These are phyloP conservation scores for Coriolopsis trogii DNA, from an alignment of 1,284 basidiomycete genomes.

Conservation along the genomic window DNA sequence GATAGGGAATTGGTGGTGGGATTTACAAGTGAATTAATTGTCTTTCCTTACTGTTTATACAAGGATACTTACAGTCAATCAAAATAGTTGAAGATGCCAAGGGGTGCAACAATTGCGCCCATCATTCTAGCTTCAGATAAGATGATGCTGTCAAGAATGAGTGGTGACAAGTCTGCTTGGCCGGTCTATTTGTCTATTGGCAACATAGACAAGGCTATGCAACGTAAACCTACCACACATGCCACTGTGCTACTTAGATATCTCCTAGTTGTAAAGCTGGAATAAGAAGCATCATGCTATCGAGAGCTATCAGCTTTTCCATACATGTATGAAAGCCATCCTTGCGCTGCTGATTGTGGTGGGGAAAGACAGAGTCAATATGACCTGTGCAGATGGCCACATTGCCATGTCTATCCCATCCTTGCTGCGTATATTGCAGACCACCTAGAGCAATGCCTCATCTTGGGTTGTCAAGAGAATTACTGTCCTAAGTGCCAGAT, in stretches of 20 bases:
- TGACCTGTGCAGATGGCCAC: slow-evolving; percentile 39
- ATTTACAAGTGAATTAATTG: slow-evolving; percentile 34
- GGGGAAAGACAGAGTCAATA: slow-evolving; percentile 35
- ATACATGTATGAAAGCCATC: slow-evolving; percentile 23
- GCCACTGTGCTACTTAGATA: slow-evolving; percentile 43
- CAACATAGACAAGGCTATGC: slow-evolving; percentile 38
- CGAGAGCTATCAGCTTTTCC: slow-evolving; percentile 31
- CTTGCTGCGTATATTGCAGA: slow-evolving; percentile 47
- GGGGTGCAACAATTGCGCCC: slow-evolving; percentile 36
- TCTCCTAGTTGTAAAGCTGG: slow-evolving; percentile 42
- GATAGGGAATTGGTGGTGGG: slow-evolving; percentile 47
- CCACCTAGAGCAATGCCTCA: slow-evolving; percentile 44
- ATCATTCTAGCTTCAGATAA: slow-evolving; percentile 44
- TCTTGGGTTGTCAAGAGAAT: slow-evolving; percentile 26
- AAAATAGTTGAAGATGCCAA: slow-evolving; percentile 30
- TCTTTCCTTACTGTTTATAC: too few relatives aligned
- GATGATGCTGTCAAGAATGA: slow-evolving; percentile 39
- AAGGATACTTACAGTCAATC: not conserved
- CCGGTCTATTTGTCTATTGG: slow-evolving; percentile 44
- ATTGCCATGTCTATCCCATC: slow-evolving; percentile 37
- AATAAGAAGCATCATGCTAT: slow-evolving; percentile 25
- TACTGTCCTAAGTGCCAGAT: slow-evolving; percentile 26
- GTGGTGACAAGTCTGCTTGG: slow-evolving; percentile 41
- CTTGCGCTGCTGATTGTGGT: slow-evolving; percentile 36
- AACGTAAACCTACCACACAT: slow-evolving; percentile 31